Percentiles rank a stretch among this genome's conserved stretches.
Conservation (phyloP, 441 rosid genomes). For the Populus hybrid region DNA sequence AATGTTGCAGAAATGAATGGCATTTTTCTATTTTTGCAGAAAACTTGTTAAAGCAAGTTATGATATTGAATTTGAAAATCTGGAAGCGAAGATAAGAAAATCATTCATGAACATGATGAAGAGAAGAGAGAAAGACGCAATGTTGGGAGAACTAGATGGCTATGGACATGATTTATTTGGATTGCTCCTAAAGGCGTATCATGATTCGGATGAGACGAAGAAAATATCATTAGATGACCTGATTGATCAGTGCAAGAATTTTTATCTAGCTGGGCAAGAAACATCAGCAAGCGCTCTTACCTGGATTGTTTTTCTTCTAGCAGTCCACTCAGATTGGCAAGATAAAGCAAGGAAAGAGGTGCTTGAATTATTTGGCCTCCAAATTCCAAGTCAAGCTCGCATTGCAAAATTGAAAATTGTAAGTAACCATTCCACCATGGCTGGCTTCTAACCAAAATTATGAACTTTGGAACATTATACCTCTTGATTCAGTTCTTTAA, state of each 20-base stretch:
- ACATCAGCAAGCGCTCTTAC: slow-evolving; percentile 5
- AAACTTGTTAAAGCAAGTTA: background rate
- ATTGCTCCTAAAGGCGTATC: slow-evolving; percentile 4
- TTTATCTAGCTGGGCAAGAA: slow-evolving; percentile 23
- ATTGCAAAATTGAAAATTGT: slow-evolving; percentile 17
- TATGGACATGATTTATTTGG: slow-evolving; percentile 17
- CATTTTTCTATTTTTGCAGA: slow-evolving; percentile 6
- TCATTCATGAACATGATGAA: slow-evolving; percentile 6
- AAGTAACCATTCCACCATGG: background rate
- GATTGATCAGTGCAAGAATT: slow-evolving; percentile 34
- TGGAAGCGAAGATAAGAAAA: background rate
- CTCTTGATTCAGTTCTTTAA: background rate
- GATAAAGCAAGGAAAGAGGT: slow-evolving; percentile 19
- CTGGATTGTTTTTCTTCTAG: slow-evolving; percentile 12
- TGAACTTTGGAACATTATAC: background rate
- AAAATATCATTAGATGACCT: slow-evolving; percentile 22
- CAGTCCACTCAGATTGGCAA: slow-evolving; percentile 19
- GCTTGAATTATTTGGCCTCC: slow-evolving; percentile 16
- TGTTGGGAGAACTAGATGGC: background rate
- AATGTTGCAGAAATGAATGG: background rate
- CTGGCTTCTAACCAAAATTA: background rate
- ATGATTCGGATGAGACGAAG: slow-evolving; percentile 13
- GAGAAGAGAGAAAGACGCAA: slow-evolving; percentile 4
- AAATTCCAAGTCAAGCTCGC: slow-evolving; percentile 10
- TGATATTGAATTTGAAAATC: slow-evolving; percentile 13